Conservation (phyloP, 208 protist species). For the Naegleria lovaniensis region DNA sequence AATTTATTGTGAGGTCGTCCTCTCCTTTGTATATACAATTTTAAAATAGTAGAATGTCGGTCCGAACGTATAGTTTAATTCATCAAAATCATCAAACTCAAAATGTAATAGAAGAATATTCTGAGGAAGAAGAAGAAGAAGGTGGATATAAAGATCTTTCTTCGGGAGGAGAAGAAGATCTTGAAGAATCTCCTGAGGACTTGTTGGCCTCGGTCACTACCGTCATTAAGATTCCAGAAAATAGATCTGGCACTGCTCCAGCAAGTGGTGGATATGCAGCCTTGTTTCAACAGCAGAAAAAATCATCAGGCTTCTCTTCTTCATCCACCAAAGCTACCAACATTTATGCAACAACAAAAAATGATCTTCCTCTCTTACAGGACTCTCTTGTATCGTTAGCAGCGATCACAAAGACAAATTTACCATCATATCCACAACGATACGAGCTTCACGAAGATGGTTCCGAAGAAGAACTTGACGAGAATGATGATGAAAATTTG, state of each 20-base stretch:
- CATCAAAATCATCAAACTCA: no score
- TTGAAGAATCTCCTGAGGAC: background rate
- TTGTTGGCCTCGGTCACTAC: background rate
- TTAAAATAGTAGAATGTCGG: no score
- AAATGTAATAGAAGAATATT: no score
- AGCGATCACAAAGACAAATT: background rate
- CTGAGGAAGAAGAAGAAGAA: background rate
- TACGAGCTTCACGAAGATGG: background rate
- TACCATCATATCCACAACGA: background rate
- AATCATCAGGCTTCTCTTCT: no score
- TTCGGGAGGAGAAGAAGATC: background rate
- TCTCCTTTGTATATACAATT: no score
- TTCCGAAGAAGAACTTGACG: background rate
- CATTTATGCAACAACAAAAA: no score
- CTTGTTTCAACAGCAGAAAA: background rate
- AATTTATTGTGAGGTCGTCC: no score
- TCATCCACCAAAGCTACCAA: no score
- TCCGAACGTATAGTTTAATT: no score
- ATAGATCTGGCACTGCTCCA: background rate
- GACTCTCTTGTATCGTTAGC: background rate
- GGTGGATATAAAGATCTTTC: background rate
- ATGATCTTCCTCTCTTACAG: background rate
- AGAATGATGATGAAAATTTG: background rate
- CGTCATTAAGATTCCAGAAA: background rate
- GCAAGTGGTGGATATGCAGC: background rate